Evolutionary conservation across 257 asterid genomes (phyloP), one percentile per base, ranked within the genome.

Genomic region (Scutellaria minor): DNA sequence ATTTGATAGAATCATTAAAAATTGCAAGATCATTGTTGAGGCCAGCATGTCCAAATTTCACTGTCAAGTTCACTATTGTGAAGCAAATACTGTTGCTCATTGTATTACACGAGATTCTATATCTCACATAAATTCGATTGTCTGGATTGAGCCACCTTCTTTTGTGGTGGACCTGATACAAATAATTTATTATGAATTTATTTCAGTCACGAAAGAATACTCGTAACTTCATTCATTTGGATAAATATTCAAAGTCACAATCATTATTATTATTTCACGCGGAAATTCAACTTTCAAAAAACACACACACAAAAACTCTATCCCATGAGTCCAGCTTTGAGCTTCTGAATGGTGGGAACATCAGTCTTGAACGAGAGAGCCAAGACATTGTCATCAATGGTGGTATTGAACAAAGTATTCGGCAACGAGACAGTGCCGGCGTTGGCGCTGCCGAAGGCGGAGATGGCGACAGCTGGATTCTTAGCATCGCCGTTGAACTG

Each of bases 371-470:
- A 83, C 7, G 85, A 81, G 59, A 83, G 68, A 1, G 90, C 86
- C 81, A 85, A 70, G 6, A 66, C 70, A 31, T 2, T 48, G 6
- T 85, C 84, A 70, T 84, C 85, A 62, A 85, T 77, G 42, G 83
- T 81, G 5, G 81, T 42, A 18, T 81, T 77, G 50, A 83, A 83
- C 35, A 81, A 77, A n/a, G 67, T 79, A 31, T 75, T 79, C 0
- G 88, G 90, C 79, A 83, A 0, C 2, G 85, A 83, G 27, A 85
- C 85, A 6, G 85, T 79, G 8, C 92, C 92, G 5, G 86, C 82
- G 27, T 71, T 86, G 0, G 92, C 84, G 10, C 88, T 86, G 6
- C 92, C 89, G 4, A 87, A 87, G 0, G 84, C 86, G 4, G 92
- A 87, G 9, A 87, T 74, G 1, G 83, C 86, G 31, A 74, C 57